phyloP scores from a whole-genome alignment of 805 yeast species.

The Vanderwaltozyma polyspora region DNA sequence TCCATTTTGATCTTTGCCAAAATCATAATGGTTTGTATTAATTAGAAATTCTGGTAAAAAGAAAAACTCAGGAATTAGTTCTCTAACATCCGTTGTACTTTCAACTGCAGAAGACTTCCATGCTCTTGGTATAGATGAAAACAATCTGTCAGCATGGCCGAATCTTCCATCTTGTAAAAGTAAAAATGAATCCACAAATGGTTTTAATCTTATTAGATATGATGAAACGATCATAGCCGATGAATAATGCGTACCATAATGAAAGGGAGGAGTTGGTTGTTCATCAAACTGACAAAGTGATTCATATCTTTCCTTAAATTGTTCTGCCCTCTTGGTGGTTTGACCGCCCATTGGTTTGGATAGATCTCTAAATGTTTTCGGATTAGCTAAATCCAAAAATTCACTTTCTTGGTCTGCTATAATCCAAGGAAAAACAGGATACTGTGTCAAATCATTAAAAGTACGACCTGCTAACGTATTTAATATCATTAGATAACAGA shows the following conservation, averaged over 20 bases:
- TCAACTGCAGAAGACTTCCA: slow-evolving; percentile 75
- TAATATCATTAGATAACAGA: slow-evolving; percentile 66
- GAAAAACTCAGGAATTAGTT: slow-evolving; percentile 76
- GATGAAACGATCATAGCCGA: slow-evolving; percentile 90
- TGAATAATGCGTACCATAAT: slow-evolving; percentile 88
- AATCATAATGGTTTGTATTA: slow-evolving; percentile 54
- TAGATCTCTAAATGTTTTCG: slow-evolving; percentile 57
- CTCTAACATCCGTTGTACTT: slow-evolving; percentile 80
- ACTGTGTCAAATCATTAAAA: slow-evolving; percentile 79
- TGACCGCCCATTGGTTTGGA: slow-evolving; percentile 93
- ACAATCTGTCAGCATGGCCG: slow-evolving; percentile 79
- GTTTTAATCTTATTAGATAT: slow-evolving; percentile 62
- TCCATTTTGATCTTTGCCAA: slow-evolving; percentile 62
- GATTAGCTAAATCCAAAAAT: slow-evolving; percentile 51
- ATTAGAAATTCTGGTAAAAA: slow-evolving; percentile 68
- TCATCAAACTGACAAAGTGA: slow-evolving; percentile 57
- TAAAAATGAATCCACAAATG: slow-evolving; percentile 70
- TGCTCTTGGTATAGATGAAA: slow-evolving; percentile 61
- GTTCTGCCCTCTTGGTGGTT: slow-evolving; percentile 41
- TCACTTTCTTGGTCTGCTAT: slow-evolving; percentile 71
- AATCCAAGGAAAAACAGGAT: slow-evolving; percentile 89
- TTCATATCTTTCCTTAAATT: slow-evolving; percentile 61
- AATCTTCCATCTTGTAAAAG: slow-evolving; percentile 78
- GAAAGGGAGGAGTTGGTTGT: slow-evolving; percentile 60
- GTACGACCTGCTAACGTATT: slow-evolving; percentile 85